Conservation (phyloP, 139 green algal species). For the Desmodesmus armatus region DNA sequence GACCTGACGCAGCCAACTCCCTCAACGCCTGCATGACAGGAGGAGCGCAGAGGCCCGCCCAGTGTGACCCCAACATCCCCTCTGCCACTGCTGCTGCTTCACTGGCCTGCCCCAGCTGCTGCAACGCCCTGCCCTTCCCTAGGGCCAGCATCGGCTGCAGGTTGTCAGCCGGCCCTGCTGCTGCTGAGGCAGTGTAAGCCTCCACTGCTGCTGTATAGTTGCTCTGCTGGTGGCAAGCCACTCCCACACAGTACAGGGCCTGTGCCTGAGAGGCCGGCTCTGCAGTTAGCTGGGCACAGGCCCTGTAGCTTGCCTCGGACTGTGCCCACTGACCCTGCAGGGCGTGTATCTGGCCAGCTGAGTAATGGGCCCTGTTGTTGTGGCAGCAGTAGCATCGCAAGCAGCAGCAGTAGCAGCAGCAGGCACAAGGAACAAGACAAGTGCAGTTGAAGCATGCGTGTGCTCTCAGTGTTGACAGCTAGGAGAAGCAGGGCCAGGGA, state of each 20-base stretch:
- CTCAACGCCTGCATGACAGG: neutral
- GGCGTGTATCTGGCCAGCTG: constrained; percentile 58
- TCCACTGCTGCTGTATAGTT: constrained; percentile 22
- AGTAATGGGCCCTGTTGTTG: constrained; percentile 62
- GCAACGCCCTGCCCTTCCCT: constrained; percentile 38
- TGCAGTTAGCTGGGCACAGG: constrained; percentile 5
- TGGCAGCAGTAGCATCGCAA: too few relatives aligned
- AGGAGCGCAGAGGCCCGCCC: neutral
- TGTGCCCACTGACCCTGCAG: constrained; percentile 37
- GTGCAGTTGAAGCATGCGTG: too few relatives aligned
- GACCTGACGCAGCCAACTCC: neutral
- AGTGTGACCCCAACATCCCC: constrained; percentile 22
- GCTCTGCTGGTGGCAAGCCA: constrained; percentile 56
- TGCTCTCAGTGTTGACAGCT: too few relatives aligned
- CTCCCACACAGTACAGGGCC: constrained; percentile 64
- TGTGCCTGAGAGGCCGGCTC: constrained; percentile 38
- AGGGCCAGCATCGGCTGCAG: constrained; percentile 47
- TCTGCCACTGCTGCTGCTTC: constrained; percentile 50
- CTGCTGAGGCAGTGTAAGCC: constrained; percentile 44
- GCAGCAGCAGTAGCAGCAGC: too few relatives aligned
- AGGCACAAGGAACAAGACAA: too few relatives aligned
- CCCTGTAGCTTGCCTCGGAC: constrained; percentile 19
- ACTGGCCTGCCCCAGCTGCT: constrained; percentile 12
- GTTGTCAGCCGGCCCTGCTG: constrained; percentile 17
- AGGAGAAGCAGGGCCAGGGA: too few relatives aligned